These are phyloP conservation scores for Penicillium crustosum DNA, from an alignment of 2,329 filamentous ascomycete species.

Conservation along the genomic window DNA sequence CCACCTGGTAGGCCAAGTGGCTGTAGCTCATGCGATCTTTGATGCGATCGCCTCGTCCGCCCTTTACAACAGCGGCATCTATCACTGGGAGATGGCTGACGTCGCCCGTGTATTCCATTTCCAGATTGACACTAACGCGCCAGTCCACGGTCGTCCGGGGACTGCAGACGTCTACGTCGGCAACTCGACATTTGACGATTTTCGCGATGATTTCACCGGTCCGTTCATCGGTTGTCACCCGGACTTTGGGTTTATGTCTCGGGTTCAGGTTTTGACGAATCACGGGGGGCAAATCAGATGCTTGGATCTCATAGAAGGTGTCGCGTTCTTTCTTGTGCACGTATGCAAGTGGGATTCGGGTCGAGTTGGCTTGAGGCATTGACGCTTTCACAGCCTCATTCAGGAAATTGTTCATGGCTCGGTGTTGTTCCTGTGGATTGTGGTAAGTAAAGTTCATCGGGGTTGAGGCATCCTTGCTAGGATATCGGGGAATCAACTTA, in stretches of 20 bases:
- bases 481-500: constrained; percentile 45
- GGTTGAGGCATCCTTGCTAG: constrained; percentile 1
- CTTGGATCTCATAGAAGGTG: constrained; percentile 74
- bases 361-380: constrained; percentile 41
- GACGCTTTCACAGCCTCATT: constrained; percentile 65
- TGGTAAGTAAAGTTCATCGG: constrained; percentile 19
- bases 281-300: constrained; percentile 62
- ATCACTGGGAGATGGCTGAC: constrained; percentile 55
- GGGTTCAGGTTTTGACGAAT: constrained; percentile 62
- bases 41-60: constrained; percentile 59
- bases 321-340: constrained; percentile 80
- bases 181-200: constrained; percentile 88
- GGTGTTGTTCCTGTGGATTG: constrained; percentile 68
- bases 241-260: constrained; percentile 62
- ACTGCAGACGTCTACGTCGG: constrained; percentile 82
- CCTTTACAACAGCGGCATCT: constrained; percentile 30
- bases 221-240: constrained; percentile 75
- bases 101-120: constrained; percentile 79
- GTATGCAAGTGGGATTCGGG: constrained; percentile 61
- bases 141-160: constrained; percentile 80
- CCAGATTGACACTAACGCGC: constrained; percentile 89
- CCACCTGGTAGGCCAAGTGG: constrained; percentile 84
- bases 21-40: constrained; percentile 92
- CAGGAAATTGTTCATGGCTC: constrained; percentile 77
- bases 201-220: constrained; percentile 69